Evolutionary conservation across 129 eudicot genomes (phyloP).

Genomic region (Saussurea involucrata): DNA sequence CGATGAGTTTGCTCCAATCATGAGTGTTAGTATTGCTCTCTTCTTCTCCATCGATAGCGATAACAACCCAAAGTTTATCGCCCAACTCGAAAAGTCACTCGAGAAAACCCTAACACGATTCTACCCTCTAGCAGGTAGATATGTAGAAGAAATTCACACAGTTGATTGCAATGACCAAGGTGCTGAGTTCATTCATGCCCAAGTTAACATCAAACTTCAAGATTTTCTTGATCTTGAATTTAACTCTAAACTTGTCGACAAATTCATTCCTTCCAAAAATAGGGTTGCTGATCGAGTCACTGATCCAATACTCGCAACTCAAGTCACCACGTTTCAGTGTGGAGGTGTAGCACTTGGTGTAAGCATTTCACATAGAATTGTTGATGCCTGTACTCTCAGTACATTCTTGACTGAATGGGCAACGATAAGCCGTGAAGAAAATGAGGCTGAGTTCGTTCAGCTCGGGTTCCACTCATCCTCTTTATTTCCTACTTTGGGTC

Average conservation of each 20-base stretch:
- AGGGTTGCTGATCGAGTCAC: not conserved
- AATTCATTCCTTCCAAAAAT: slow-evolving; percentile 11
- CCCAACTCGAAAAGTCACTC: slow-evolving; percentile 10
- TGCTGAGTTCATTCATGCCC: slow-evolving; percentile 13
- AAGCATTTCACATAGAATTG: slow-evolving; percentile 22
- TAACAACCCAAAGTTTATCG: not conserved
- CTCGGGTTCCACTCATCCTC: not conserved
- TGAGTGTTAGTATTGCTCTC: slow-evolving; percentile 8
- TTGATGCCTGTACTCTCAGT: slow-evolving; percentile 13
- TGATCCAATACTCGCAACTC: slow-evolving; percentile 10
- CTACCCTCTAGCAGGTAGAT: slow-evolving; percentile 32
- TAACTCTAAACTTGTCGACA: not conserved
- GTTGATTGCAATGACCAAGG: slow-evolving; percentile 30
- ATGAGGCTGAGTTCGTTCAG: not conserved
- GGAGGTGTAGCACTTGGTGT: slow-evolving; percentile 29
- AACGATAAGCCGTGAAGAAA: not conserved
- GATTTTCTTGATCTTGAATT: not conserved
- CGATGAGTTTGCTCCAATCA: slow-evolving; percentile 28
- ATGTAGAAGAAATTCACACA: not conserved
- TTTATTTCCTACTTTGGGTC: slow-evolving; percentile 9
- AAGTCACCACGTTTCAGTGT: slow-evolving; percentile 23
- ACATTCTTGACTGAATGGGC: slow-evolving; percentile 20
- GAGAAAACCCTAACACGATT: not conserved
- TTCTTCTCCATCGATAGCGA: slow-evolving; percentile 6
- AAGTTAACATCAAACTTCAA: not conserved